phyloP scores from a whole-genome alignment of 805 yeast genomes.

The Wickerhamomyces bovis region DNA sequence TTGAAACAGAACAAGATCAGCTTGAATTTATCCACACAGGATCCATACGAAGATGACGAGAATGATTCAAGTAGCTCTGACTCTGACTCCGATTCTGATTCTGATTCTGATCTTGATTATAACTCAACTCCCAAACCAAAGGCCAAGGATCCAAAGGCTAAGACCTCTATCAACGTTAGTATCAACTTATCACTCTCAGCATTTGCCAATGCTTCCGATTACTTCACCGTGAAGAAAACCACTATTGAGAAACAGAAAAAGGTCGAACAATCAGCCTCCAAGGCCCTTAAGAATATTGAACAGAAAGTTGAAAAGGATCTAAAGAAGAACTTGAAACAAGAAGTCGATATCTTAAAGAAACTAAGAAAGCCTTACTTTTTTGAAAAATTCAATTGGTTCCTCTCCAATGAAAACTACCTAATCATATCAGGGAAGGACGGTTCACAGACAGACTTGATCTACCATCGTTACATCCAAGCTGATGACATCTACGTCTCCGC shows the following conservation, averaged over 20 bases:
- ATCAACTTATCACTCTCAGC: conserved; percentile 72
- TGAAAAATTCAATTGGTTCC: conserved; percentile 92
- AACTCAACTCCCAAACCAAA: conserved; percentile 5
- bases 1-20: conserved; percentile 62
- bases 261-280: conserved; percentile 68
- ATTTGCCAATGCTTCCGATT: conserved; percentile 80
- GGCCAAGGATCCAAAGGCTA: conserved; percentile 8
- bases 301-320: conserved; percentile 69
- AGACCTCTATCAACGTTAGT: conserved; percentile 40
- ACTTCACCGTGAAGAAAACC: conserved; percentile 68
- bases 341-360: conserved; percentile 46
- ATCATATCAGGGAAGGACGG: conserved; percentile 84
- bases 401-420: conserved; percentile 83
- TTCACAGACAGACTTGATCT: conserved; percentile 72
- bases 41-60: conserved; percentile 29
- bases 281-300: conserved; percentile 82
- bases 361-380: conserved; percentile 80
- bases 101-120: conserved; percentile 21
- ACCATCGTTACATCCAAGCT: conserved; percentile 67
- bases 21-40: conserved; percentile 45
- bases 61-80: conserved; percentile 23
- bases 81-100: conserved; percentile 22
- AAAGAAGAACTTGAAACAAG: conserved; percentile 53
- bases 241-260: conserved; percentile 76
- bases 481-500: conserved; percentile 70